These are phyloP conservation scores for Diplotaxis tenuifolia DNA, from an alignment of 345 rosid species.

Conservation along the genomic window DNA sequence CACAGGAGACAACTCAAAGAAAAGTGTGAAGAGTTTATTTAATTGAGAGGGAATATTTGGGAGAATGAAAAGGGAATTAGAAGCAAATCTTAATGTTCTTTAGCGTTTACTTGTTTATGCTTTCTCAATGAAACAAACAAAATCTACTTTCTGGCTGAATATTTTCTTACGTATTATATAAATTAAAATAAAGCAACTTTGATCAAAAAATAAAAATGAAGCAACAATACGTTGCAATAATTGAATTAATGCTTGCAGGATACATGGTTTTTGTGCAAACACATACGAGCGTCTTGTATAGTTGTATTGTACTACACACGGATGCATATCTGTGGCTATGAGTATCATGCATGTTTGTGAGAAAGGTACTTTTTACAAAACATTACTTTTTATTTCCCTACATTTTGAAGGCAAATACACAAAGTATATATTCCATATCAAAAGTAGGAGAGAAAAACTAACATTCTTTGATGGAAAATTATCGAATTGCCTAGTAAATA, in stretches of 20 bases:
- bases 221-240: background rate
- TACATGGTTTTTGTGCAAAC: constrained; percentile 11
- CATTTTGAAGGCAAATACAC: constrained; percentile 12
- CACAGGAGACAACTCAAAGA: constrained; percentile 18
- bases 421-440: background rate
- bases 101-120: constrained; percentile 43
- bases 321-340: background rate
- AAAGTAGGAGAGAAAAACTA: background rate
- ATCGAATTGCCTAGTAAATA: background rate
- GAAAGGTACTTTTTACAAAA: constrained; percentile 15
- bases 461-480: background rate
- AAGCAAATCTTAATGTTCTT: constrained; percentile 43
- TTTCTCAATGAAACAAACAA: constrained; percentile 50
- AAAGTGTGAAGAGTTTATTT: constrained; percentile 27
- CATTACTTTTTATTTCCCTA: background rate
- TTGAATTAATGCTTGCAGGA: background rate
- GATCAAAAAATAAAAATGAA: no score
- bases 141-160: constrained; percentile 40
- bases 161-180: background rate
- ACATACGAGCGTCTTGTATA: constrained; percentile 4
- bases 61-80: constrained; percentile 63
- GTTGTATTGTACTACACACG: no score
- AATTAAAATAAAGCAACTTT: background rate
- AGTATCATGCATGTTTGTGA: background rate
- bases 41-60: constrained; percentile 64